Evolutionary conservation across 208 protist species (phyloP).

Genomic region (Trypanosoma mega): DNA sequence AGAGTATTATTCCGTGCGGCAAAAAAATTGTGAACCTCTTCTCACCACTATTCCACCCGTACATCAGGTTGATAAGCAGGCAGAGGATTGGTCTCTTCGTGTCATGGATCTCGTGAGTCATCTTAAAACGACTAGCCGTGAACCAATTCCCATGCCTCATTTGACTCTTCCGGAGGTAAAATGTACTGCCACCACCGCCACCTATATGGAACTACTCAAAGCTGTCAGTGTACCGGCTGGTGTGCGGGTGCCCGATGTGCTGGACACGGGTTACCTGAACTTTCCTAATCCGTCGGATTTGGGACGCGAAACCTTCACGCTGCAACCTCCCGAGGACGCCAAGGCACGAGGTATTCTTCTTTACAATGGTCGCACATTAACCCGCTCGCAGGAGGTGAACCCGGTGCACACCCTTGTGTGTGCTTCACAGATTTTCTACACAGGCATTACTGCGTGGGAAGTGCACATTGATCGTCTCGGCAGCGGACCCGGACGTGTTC

Average conservation of each 20-base stretch:
- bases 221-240: constrained; percentile 23
- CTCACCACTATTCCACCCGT: constrained; percentile 24
- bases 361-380: constrained; percentile 33
- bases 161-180: constrained; percentile 25
- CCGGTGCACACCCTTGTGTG: constrained; percentile 23
- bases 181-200: constrained; percentile 14
- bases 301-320: constrained; percentile 21
- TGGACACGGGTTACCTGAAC: constrained; percentile 29
- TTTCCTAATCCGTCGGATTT: constrained; percentile 25
- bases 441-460: constrained; percentile 25
- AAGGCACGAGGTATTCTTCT: constrained; percentile 24
- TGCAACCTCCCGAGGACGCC: constrained; percentile 15
- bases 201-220: constrained; percentile 30
- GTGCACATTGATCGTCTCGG: constrained; percentile 29
- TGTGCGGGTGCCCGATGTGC: constrained; percentile 22
- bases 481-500: constrained; percentile 23
- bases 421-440: constrained; percentile 26
- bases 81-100: constrained; percentile 30
- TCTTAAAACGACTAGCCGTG: constrained; percentile 11
- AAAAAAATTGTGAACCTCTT: constrained; percentile 22
- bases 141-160: constrained; percentile 28
- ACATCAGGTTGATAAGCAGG: constrained; percentile 16
- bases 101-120: constrained; percentile 32
- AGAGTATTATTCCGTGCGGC: constrained; percentile 20
- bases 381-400: constrained; percentile 10